These are phyloP conservation scores for Chalara sp. DNA, from an alignment of 2,329 filamentous ascomycete genomes.

Conservation along the genomic window DNA sequence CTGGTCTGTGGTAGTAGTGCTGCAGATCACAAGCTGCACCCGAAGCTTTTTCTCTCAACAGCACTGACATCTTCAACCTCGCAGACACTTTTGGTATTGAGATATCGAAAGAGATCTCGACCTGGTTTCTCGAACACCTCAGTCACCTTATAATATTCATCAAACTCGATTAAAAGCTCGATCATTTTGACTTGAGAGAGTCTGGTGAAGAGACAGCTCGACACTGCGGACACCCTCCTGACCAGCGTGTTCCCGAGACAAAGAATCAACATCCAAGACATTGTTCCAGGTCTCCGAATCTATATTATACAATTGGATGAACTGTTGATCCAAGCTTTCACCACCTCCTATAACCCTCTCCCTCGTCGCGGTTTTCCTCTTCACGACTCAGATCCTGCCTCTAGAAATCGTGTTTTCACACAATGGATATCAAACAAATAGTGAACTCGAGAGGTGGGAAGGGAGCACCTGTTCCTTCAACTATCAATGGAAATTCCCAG, in stretches of 20 bases:
- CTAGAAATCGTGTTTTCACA: conserved; percentile 4
- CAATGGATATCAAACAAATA: conserved; percentile 31
- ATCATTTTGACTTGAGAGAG: not conserved
- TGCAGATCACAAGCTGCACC: not conserved
- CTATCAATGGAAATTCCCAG: conserved; percentile 19
- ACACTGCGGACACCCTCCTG: conserved; percentile 13
- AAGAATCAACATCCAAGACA: conserved; percentile 15
- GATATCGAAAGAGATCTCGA: not conserved
- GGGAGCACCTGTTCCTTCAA: conserved; percentile 21
- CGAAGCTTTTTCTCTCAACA: not conserved
- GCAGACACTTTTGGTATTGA: not conserved
- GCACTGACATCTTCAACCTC: not conserved
- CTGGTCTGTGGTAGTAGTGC: no score
- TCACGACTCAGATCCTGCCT: not conserved
- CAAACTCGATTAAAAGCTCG: not conserved
- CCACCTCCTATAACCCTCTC: conserved; percentile 17
- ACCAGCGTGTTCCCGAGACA: conserved; percentile 23
- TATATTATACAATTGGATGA: conserved; percentile 19
- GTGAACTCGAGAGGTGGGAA: conserved; percentile 28
- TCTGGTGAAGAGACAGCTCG: conserved; percentile 7
- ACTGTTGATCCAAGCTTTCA: conserved; percentile 26
- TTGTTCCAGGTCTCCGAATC: conserved; percentile 14
- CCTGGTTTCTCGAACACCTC: not conserved
- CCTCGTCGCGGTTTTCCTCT: conserved; percentile 3
- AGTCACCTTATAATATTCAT: not conserved